Percentiles rank a stretch among this genome's conserved stretches.
phyloP scores from a whole-genome alignment of 106 monocot species.

The Dendrobium nobile region DNA sequence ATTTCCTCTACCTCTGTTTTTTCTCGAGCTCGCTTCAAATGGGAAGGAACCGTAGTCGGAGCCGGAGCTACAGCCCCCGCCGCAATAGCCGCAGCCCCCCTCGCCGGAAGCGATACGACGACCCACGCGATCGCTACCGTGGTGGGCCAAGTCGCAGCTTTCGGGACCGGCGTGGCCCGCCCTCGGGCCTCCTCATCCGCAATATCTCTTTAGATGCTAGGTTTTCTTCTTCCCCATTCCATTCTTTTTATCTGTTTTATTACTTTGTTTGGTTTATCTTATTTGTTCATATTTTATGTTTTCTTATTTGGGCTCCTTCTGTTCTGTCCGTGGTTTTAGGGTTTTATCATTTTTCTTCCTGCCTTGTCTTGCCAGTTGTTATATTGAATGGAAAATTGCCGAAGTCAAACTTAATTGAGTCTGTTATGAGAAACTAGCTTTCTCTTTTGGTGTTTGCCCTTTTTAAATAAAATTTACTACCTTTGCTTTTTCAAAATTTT shows the following conservation, averaged over 20 bases:
- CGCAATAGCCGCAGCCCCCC: constrained; percentile 28
- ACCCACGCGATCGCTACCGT: constrained; percentile 42
- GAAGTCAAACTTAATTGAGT: neutral
- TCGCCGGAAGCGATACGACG: constrained; percentile 50
- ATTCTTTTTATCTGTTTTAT: neutral
- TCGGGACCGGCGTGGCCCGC: constrained; percentile 39
- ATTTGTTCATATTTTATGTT: neutral
- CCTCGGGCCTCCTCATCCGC: constrained; percentile 80
- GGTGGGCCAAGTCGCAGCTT: constrained; percentile 19
- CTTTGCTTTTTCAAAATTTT: neutral
- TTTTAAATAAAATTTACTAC: neutral
- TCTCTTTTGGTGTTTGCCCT: neutral
- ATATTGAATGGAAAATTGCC: neutral
- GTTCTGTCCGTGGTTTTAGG: neutral
- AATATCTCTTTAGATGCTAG: constrained; percentile 87
- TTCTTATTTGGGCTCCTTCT: neutral
- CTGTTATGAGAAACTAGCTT: neutral
- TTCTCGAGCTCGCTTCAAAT: neutral
- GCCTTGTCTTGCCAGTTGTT: neutral
- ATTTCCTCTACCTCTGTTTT: too few relatives aligned
- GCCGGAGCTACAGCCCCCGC: constrained; percentile 24
- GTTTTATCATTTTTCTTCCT: neutral
- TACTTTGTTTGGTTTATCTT: constrained; percentile 1
- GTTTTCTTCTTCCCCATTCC: constrained; percentile 14
- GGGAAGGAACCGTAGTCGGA: constrained; percentile 34